These are phyloP conservation scores for Fraxinus quadrangulata DNA, from an alignment of 257 asterid genomes.

Conservation along the genomic window DNA sequence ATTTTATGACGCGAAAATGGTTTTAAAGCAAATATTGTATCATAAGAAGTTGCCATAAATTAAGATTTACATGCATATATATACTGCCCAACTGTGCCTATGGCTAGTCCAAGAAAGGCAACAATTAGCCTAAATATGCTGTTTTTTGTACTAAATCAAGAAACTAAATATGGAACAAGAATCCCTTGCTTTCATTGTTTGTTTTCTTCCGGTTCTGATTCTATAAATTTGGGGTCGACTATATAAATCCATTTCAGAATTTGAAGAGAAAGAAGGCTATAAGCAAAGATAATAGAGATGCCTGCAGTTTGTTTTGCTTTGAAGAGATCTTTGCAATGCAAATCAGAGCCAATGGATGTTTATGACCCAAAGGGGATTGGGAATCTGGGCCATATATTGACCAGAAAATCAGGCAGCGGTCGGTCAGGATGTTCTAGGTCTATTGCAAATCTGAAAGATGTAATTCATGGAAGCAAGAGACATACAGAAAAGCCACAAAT, in stretches of 20 bases:
- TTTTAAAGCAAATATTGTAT: slow-evolving; percentile 35
- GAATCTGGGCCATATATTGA: slow-evolving; percentile 31
- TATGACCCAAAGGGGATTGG: slow-evolving; percentile 47
- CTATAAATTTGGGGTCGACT: neutral
- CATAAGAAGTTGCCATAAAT: slow-evolving; percentile 29
- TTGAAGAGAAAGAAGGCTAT: neutral
- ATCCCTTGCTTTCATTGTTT: slow-evolving; percentile 22
- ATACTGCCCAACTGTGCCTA: neutral
- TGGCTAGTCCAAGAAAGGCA: slow-evolving; percentile 32
- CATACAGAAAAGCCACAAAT: slow-evolving; percentile 31
- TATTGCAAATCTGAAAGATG: slow-evolving; percentile 39
- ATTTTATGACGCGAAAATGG: slow-evolving; percentile 27
- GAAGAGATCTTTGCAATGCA: slow-evolving; percentile 68
- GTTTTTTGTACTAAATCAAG: slow-evolving; percentile 24
- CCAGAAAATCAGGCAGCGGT: slow-evolving; percentile 26
- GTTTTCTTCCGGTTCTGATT: neutral
- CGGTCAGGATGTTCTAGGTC: slow-evolving; percentile 51
- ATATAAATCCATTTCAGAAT: neutral
- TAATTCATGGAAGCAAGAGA: slow-evolving; percentile 39
- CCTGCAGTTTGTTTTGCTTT: slow-evolving; percentile 80
- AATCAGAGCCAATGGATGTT: slow-evolving; percentile 54
- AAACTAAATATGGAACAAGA: slow-evolving; percentile 29
- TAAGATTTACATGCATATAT: slow-evolving; percentile 2
- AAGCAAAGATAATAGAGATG: slow-evolving; percentile 34
- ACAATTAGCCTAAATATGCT: slow-evolving; percentile 7